Evolutionary conservation across 177 flowering plant species (phyloP).

Genomic region (Vitis hybrid): DNA sequence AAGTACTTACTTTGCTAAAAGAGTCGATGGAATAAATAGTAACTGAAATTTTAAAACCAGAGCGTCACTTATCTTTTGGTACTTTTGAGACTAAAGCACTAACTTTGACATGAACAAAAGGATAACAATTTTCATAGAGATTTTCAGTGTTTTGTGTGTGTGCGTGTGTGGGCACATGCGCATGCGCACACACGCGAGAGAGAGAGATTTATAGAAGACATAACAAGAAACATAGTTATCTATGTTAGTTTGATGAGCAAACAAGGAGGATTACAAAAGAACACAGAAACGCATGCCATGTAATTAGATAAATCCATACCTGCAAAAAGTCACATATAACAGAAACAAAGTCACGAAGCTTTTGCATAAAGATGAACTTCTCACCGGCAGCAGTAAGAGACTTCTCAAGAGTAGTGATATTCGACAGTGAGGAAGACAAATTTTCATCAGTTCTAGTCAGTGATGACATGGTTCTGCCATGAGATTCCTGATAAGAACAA

Average conservation of each 20-base stretch:
- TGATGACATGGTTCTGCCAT: slow-evolving; percentile 55
- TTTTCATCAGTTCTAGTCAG: slow-evolving; percentile 62
- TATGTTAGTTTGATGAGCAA: background rate
- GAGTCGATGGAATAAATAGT: too few relatives aligned
- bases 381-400: slow-evolving; percentile 80
- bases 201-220: too few relatives aligned
- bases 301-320: slow-evolving; percentile 57
- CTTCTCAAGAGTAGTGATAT: slow-evolving; percentile 65
- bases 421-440: slow-evolving; percentile 61
- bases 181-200: too few relatives aligned
- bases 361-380: slow-evolving; percentile 95
- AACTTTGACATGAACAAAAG: too few relatives aligned
- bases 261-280: background rate
- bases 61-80: too few relatives aligned
- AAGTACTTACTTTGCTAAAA: too few relatives aligned
- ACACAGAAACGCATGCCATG: slow-evolving; percentile 4
- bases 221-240: too few relatives aligned
- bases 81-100: too few relatives aligned
- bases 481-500: slow-evolving; percentile 61
- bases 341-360: slow-evolving; percentile 91
- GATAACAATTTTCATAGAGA: too few relatives aligned
- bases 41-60: too few relatives aligned
- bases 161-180: too few relatives aligned
- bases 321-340: slow-evolving; percentile 89
- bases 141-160: too few relatives aligned